Evolutionary conservation across 768 basidiomycete species (phyloP), one percentile per base, ranked within the genome.

Genomic region (Piloderma croceum): DNA sequence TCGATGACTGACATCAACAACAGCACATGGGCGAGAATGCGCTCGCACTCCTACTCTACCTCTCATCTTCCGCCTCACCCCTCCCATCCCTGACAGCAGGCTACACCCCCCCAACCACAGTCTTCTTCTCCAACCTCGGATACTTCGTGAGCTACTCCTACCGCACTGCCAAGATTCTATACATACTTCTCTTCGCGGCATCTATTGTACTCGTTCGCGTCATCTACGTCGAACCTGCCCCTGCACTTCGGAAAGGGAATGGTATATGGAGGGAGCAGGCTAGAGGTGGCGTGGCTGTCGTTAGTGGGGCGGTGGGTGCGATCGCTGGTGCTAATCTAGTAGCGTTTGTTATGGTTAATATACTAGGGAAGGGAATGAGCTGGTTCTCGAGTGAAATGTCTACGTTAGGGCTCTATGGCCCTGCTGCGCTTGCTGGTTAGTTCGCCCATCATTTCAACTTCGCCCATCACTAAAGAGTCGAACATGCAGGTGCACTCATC

Each of bases 21-120:
- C 63, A 91, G 71, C 83, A 96, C 63, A 92, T 97, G 81, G 91
- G 75, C 17, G 85, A 90, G 44, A 96, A 96, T 48, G 71, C 80
- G 3, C 77, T 93, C 11, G 86, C 86, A 0, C 76, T 96, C 13
- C 63, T 94, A 17, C 70, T 70, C 24, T 74, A 87, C 58, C 73
- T 96, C 15, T 81, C 90, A 0, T 80, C 82, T 0, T 56, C 74
- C 2, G 69, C 62, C 6, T 91, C 83, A 0, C 82, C 86, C 7
- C 63, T 91, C n/a, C 78, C 84, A 0, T 65, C 65, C 1, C 68
- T 90, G 10, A 77, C 76, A 7, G 50, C 64, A 21, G 73, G 71
- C 13, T 73, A 68, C 38, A 50, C 54, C 2, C 62, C 64, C 20
- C 83, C 84, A 1, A 64, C 71, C 6, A 86, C 82, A 2, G 83